Evolutionary conservation across 441 rosid genomes (phyloP).

Genomic region (Aquilaria agallochum): DNA sequence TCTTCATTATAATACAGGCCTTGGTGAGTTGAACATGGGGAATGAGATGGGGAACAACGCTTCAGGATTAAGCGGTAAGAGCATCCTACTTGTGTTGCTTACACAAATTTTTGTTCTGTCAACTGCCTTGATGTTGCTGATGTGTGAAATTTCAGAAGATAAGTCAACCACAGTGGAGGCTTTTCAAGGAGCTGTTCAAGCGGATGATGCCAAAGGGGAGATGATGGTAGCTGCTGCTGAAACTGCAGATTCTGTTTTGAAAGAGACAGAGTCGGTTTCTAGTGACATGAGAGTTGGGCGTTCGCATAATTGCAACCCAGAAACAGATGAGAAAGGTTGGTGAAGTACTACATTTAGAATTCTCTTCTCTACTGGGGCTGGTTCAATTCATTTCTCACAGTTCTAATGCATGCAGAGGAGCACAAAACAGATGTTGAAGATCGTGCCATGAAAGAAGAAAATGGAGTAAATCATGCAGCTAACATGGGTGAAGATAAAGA

Average conservation of each 20-base stretch:
- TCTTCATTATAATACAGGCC: slow-evolving; percentile 37
- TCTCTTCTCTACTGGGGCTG: background rate
- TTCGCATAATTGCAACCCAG: background rate
- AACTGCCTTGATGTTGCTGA: background rate
- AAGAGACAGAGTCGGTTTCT: background rate
- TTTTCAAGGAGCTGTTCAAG: slow-evolving; percentile 8
- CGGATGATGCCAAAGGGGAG: slow-evolving; percentile 6
- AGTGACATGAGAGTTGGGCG: background rate
- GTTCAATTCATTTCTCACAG: no score
- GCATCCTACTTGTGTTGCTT: background rate
- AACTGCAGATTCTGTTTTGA: slow-evolving; percentile 9
- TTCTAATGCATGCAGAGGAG: slow-evolving; percentile 12
- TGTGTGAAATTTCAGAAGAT: slow-evolving; percentile 22
- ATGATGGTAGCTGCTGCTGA: slow-evolving; percentile 17
- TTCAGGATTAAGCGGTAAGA: slow-evolving; percentile 45
- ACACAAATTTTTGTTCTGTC: background rate
- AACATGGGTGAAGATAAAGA: background rate
- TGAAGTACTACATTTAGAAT: slow-evolving; percentile 1
- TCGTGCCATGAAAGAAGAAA: background rate
- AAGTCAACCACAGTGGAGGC: slow-evolving; percentile 17
- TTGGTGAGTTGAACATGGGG: slow-evolving; percentile 38
- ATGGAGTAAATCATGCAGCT: slow-evolving; percentile 4
- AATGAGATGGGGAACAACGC: slow-evolving; percentile 89
- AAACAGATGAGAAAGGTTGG: slow-evolving; percentile 5
- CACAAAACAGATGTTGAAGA: background rate